A percentile compares a stretch with the other conserved stretches of the same genome.
phyloP scores from a whole-genome alignment of 495 filamentous ascomycete species.

The Bombardia bombarda region DNA sequence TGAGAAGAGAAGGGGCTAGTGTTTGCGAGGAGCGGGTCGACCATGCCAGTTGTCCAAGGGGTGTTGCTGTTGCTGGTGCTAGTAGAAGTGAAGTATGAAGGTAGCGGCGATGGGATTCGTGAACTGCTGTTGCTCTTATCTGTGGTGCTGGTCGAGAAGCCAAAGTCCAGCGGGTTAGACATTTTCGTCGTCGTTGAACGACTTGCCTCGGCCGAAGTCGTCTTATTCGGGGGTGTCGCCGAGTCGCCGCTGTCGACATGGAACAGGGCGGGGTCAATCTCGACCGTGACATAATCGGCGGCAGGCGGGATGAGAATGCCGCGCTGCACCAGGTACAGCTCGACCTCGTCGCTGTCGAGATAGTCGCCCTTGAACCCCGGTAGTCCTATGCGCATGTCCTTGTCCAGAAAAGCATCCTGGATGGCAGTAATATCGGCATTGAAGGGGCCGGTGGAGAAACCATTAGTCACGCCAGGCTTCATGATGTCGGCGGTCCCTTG shows the following conservation, averaged over 20 bases:
- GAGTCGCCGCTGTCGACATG: constrained; percentile 21
- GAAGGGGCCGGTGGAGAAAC: constrained; percentile 37
- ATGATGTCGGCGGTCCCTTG: constrained; percentile 21
- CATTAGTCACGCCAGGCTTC: constrained; percentile 26
- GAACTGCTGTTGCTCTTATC: too few species aligned
- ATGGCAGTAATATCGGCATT: constrained; percentile 13
- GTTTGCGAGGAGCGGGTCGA: too few species aligned
- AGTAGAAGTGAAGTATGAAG: too few species aligned
- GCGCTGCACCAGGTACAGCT: constrained; percentile 55
- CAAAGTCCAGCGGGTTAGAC: too few species aligned
- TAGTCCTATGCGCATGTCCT: constrained; percentile 33
- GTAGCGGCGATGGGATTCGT: too few species aligned
- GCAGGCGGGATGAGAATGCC: constrained; percentile 48
- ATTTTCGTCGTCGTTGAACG: too few species aligned
- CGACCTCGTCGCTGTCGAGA: constrained; percentile 66
- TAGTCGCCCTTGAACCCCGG: constrained; percentile 59
- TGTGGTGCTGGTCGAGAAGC: too few species aligned
- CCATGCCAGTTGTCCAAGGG: too few species aligned
- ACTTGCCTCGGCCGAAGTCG: too few species aligned
- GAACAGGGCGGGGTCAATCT: constrained; percentile 31
- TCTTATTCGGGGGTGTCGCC: too few species aligned
- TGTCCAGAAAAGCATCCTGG: constrained; percentile 22
- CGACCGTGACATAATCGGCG: constrained; percentile 45
- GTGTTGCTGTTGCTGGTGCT: too few species aligned
- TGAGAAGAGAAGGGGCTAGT: too few species aligned